phyloP scores from a whole-genome alignment of 176 grass and related monocot genomes.

The Typha latifolia region DNA sequence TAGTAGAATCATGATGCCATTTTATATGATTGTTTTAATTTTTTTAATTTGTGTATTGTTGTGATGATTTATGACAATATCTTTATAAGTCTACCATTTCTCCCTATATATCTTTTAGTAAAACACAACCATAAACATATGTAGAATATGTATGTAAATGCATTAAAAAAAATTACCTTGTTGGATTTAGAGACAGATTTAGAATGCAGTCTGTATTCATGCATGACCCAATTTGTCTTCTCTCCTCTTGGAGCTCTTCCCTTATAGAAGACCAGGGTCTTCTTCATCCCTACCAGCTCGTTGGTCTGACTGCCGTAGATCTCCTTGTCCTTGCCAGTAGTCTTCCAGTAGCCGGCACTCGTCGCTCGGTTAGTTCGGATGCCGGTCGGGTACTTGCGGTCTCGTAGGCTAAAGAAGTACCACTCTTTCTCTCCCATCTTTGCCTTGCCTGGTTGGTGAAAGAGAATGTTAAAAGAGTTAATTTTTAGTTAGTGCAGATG shows the following conservation, averaged over 20 bases:
- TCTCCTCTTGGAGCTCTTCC: slow-evolving; percentile 79
- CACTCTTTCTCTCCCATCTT: slow-evolving; percentile 93
- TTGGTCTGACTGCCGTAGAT: slow-evolving; percentile 38
- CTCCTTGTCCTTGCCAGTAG: slow-evolving; percentile 73
- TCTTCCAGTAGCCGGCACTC: slow-evolving; percentile 77
- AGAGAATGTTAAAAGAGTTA: not conserved
- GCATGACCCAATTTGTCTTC: slow-evolving; percentile 92
- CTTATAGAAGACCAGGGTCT: slow-evolving; percentile 94
- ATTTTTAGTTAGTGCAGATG: not conserved
- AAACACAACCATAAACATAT: not conserved
- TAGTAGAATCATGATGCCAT: no score
- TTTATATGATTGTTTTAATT: not conserved
- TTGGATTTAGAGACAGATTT: slow-evolving; percentile 47
- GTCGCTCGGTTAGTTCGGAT: slow-evolving; percentile 79
- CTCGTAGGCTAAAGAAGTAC: slow-evolving; percentile 80
- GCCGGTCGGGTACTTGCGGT: slow-evolving; percentile 75
- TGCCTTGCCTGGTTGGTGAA: slow-evolving; percentile 47
- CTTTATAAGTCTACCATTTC: not conserved
- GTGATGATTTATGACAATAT: not conserved
- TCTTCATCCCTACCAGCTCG: slow-evolving; percentile 72
- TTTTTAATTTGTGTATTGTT: not conserved
- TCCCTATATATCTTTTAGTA: not conserved
- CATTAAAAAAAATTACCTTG: slow-evolving; percentile 38
- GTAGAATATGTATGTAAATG: not conserved
- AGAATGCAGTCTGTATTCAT: slow-evolving; percentile 58